phyloP scores from a whole-genome alignment of 495 filamentous ascomycete species.

The Penicillium roqueforti region DNA sequence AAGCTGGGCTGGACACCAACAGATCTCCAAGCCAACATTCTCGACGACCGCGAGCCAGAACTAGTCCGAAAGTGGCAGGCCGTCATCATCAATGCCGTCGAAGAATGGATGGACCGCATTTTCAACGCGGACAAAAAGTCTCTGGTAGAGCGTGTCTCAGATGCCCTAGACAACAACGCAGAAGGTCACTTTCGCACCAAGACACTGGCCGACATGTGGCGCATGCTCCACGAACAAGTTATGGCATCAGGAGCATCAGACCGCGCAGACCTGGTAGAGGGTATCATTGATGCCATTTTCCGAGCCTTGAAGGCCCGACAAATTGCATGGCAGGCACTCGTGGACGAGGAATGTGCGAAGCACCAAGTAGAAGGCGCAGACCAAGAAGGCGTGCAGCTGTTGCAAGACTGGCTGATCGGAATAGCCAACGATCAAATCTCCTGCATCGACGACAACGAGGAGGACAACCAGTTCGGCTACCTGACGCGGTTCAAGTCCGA shows the following conservation, averaged over 20 bases:
- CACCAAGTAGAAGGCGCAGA: constrained; percentile 56
- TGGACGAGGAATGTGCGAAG: constrained; percentile 78
- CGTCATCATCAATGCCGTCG: constrained; percentile 89
- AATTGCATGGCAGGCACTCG: constrained; percentile 75
- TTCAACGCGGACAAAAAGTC: constrained; percentile 71
- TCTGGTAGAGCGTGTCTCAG: constrained; percentile 70
- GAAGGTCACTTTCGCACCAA: constrained; percentile 85
- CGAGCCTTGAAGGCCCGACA: constrained; percentile 76
- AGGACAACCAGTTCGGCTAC: constrained; percentile 67
- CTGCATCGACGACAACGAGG: constrained; percentile 81
- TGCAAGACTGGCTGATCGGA: constrained; percentile 95
- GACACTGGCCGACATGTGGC: constrained; percentile 90
- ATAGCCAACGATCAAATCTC: constrained; percentile 98
- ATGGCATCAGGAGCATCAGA: constrained; percentile 74
- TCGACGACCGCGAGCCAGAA: constrained; percentile 83
- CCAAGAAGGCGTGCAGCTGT: constrained; percentile 72
- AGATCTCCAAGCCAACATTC: constrained; percentile 73
- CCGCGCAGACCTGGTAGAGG: constrained; percentile 82
- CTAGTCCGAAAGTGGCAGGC: constrained; percentile 89
- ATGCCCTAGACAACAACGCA: constrained; percentile 78
- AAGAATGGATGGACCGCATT: constrained; percentile 96
- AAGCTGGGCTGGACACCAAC: constrained; percentile 74
- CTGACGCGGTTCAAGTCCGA: constrained; percentile 76
- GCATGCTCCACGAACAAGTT: constrained; percentile 91
- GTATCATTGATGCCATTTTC: constrained; percentile 92